Evolutionary conservation across 208 protist genomes (phyloP).

Genomic region (Wallacemonas sp.): DNA sequence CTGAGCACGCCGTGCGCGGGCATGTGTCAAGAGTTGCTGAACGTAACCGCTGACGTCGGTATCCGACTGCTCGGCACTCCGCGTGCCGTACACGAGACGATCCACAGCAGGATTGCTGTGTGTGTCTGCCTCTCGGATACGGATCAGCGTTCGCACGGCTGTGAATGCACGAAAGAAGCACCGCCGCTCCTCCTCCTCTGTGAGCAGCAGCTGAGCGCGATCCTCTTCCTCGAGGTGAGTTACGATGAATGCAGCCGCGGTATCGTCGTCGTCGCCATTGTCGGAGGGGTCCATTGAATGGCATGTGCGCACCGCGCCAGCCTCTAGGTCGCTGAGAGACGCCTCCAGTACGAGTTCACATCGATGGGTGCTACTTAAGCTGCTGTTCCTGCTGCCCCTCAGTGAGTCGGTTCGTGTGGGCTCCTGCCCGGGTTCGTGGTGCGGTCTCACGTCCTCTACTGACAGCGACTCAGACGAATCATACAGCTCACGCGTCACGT

Average conservation of each 20-base stretch:
- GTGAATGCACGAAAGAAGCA: constrained; percentile 28
- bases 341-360: not conserved
- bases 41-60: too few species aligned
- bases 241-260: not conserved
- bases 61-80: too few species aligned
- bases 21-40: too few species aligned
- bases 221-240: constrained; percentile 30
- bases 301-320: not conserved
- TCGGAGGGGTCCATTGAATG: not conserved
- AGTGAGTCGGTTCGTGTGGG: too few species aligned
- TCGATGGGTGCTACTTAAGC: not conserved
- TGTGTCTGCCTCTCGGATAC: constrained; percentile 23
- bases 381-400: not conserved
- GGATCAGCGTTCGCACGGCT: constrained; percentile 27
- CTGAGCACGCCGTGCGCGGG: too few species aligned
- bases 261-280: not conserved
- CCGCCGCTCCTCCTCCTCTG: constrained; percentile 33
- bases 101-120: not conserved
- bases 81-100: too few species aligned
- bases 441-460: too few species aligned
- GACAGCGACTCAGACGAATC: not conserved
- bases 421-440: too few species aligned
- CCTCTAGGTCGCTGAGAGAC: not conserved
- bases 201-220: constrained; percentile 25
- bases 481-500: constrained; percentile 13